A percentile compares a stretch with the other conserved stretches of the same genome.
These are phyloP conservation scores for Talaromyces sp. DNA, from an alignment of 2,329 filamentous ascomycete genomes.

Conservation along the genomic window DNA sequence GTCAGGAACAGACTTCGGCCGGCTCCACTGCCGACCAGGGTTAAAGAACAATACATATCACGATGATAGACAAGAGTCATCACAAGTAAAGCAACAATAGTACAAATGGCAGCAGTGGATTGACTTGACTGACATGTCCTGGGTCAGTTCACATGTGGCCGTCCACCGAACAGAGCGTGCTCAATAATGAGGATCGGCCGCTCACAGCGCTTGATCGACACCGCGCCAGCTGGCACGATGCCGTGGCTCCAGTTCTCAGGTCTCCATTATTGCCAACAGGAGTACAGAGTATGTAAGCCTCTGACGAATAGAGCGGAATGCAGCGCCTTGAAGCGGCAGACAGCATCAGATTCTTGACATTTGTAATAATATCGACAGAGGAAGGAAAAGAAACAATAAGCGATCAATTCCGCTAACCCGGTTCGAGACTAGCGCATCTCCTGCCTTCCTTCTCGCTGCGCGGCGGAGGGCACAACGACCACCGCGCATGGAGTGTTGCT, in stretches of 20 bases:
- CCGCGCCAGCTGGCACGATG: background rate
- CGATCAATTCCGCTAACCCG: background rate
- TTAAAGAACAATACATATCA: background rate
- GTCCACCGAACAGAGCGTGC: background rate
- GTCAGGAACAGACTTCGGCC: conserved; percentile 4
- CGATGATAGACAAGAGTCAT: background rate
- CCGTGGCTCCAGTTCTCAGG: background rate
- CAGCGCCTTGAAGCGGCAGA: too few relatives aligned
- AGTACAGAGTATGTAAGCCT: background rate
- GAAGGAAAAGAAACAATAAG: background rate
- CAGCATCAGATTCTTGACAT: background rate
- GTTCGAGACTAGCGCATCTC: background rate
- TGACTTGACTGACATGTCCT: background rate
- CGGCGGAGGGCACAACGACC: too few relatives aligned
- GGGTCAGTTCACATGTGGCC: background rate
- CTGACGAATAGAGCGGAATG: background rate
- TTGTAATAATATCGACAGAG: background rate
- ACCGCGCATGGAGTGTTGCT: background rate
- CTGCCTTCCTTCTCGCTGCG: background rate
- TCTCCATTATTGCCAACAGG: background rate
- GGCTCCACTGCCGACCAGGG: background rate
- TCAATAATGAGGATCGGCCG: background rate
- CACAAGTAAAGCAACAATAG: background rate
- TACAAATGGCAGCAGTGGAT: background rate
- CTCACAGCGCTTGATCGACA: background rate